These are phyloP conservation scores for Leccinum ponderosum DNA, from an alignment of 1,284 basidiomycete species.

Conservation along the genomic window DNA sequence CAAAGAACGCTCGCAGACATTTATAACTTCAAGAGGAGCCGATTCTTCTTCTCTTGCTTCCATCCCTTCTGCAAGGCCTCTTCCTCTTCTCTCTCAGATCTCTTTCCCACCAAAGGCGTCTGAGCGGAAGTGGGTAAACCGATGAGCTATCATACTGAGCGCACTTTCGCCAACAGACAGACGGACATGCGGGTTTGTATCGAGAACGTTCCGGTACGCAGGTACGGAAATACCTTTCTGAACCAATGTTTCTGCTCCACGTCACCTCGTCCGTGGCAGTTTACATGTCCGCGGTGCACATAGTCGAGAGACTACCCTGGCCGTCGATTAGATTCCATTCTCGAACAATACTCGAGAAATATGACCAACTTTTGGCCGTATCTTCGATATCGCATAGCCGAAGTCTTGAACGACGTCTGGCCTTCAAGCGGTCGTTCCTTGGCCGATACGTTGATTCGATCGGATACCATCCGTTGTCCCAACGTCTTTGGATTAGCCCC, in stretches of 20 bases:
- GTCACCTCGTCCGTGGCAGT: constrained; percentile 38
- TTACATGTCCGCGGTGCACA: constrained; percentile 56
- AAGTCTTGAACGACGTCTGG: constrained; percentile 38
- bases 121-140: constrained; percentile 53
- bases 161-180: constrained; percentile 46
- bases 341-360: constrained; percentile 40
- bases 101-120: constrained; percentile 55
- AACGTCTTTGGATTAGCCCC: constrained; percentile 58
- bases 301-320: constrained; percentile 47
- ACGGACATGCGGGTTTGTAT: constrained; percentile 47
- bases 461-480: constrained; percentile 38
- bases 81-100: constrained; percentile 41
- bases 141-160: constrained; percentile 56
- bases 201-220: constrained; percentile 65
- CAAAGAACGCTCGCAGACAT: background rate
- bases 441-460: constrained; percentile 28
- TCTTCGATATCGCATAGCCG: constrained; percentile 48
- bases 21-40: background rate
- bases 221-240: constrained; percentile 37
- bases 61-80: background rate
- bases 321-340: constrained; percentile 42
- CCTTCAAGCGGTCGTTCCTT: constrained; percentile 53
- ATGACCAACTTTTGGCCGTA: constrained; percentile 73
- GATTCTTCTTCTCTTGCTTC: background rate
- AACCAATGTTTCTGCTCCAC: background rate